Evolutionary conservation across 2,329 filamentous ascomycete species (phyloP).

Genomic region (Rhinocladiella similis): DNA sequence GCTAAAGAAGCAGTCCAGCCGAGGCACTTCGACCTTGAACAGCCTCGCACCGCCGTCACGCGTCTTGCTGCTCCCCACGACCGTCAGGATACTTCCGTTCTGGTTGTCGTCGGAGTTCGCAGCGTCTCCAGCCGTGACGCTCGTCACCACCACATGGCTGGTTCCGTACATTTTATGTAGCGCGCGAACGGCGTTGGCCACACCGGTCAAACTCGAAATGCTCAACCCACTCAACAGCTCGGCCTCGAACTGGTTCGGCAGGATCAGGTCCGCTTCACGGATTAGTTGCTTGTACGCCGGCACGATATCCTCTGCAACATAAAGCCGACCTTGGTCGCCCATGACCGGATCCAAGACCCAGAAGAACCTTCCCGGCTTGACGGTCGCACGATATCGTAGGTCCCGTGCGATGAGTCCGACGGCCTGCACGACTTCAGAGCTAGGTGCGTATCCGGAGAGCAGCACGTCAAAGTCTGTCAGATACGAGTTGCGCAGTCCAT

Average conservation of each 20-base stretch:
- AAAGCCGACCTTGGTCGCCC: slow-evolving; percentile 91
- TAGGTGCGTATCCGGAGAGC: slow-evolving; percentile 91
- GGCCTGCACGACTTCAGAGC: slow-evolving; percentile 77
- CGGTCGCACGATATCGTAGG: slow-evolving; percentile 55
- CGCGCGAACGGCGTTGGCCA: slow-evolving; percentile 25
- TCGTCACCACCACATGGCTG: slow-evolving; percentile 91
- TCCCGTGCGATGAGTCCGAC: slow-evolving; percentile 83
- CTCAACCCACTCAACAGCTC: slow-evolving; percentile 62
- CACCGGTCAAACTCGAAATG: slow-evolving; percentile 18
- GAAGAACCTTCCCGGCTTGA: slow-evolving; percentile 26
- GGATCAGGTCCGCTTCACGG: slow-evolving; percentile 79
- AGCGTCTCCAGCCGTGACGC: slow-evolving; percentile 50
- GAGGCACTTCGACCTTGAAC: slow-evolving; percentile 84
- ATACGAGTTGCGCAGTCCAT: slow-evolving; percentile 77
- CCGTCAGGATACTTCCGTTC: slow-evolving; percentile 7
- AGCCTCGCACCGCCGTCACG: slow-evolving; percentile 65
- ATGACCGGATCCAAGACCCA: slow-evolving; percentile 92
- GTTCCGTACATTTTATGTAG: slow-evolving; percentile 70
- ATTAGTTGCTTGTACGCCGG: slow-evolving; percentile 84
- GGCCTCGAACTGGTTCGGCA: slow-evolving; percentile 96
- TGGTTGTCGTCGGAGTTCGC: background rate
- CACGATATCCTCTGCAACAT: slow-evolving; percentile 88
- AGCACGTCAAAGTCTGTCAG: slow-evolving; percentile 91
- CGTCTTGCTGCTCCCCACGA: slow-evolving; percentile 25
- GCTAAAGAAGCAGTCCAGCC: slow-evolving; percentile 90